Base-by-base conservation (phyloP, 169 alveolate species). In the Plasmodium falciparum region DNA sequence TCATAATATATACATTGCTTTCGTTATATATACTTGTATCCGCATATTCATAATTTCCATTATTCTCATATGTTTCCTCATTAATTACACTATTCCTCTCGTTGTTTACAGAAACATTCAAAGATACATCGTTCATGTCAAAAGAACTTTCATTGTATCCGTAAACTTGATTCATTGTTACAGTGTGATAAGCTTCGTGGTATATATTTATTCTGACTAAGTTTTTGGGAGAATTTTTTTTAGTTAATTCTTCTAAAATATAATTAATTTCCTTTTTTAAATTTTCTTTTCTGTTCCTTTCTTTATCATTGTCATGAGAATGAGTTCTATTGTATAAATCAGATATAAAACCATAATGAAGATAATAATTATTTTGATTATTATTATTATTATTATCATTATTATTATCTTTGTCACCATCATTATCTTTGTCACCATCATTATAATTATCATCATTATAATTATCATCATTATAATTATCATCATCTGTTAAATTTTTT, bases 181-280 rank as follows among this genome's bases (percentile, higher is more conserved):
- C 12, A 43, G 20, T 26, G 17, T 15, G 52, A n/a, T 22, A 52
- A 24, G 85, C 43, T 26, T 66, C 52, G 12, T 67, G 85, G 33
- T 72, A 72, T 17, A 72, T 24, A 52, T 54, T 56, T 54, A 72
- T 26, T 20, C 71, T 49, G 1, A 56, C 15, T 54, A 50, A 22
- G n/a, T 54, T 56, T 22, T 49, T 58, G 12, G 22, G 54, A 3
- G n/a, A 52, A 50, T 13, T 72, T 72, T 22, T 72, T 33, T 17
- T 56, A 72, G 24, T 54, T 6, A 67, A 72, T 29, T 29, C 56
- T 56, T 72, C 85, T 50, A 72, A 54, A 72, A 72, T 72, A 29
- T 72, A 50, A 56, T 54, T 67, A 12, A 72, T 72, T 29, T 72
- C 85, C 6, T 50, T 72, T 72, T 72, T 72, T 26, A 72, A 52